A percentile compares a stretch with the other conserved stretches of the same genome.
phyloP scores from a whole-genome alignment of 768 basidiomycete species.

The Tephrocybe sp. region DNA sequence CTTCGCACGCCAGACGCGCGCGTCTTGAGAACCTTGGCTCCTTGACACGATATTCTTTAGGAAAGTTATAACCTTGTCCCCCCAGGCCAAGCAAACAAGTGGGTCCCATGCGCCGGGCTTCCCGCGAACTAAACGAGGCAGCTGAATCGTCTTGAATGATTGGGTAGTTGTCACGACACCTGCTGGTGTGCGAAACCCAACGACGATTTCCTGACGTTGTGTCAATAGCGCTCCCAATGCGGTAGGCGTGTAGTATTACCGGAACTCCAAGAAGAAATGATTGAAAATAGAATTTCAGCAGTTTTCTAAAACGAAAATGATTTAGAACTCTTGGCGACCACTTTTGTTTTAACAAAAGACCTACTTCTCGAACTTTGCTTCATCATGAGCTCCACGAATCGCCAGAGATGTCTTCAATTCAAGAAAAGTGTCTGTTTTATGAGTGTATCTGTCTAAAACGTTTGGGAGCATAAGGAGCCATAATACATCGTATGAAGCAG shows the following conservation, averaged over 20 bases:
- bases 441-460: constrained; percentile 55
- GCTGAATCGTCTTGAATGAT: constrained; percentile 72
- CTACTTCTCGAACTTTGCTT: constrained; percentile 78
- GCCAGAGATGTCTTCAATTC: constrained; percentile 85
- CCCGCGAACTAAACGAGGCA: constrained; percentile 75
- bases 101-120: constrained; percentile 81
- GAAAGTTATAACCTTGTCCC: constrained; percentile 56
- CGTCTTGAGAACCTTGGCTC: constrained; percentile 20
- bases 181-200: constrained; percentile 82
- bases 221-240: not conserved
- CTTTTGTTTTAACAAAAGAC: constrained; percentile 12
- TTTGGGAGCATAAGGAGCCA: constrained; percentile 6
- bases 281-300: constrained; percentile 92
- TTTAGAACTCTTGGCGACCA: not conserved
- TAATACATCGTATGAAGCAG: not conserved
- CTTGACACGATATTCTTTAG: constrained; percentile 35
- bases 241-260: constrained; percentile 37
- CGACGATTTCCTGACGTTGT: constrained; percentile 66
- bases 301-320: constrained; percentile 52
- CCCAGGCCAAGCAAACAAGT: constrained; percentile 70
- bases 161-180: constrained; percentile 67
- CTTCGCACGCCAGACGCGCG: constrained; percentile 65
- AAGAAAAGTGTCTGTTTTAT: constrained; percentile 66
- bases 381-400: constrained; percentile 63
- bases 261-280: constrained; percentile 93